Conservation (phyloP, 1,284 basidiomycete genomes). For the Cryptococcus jaspeensis region DNA sequence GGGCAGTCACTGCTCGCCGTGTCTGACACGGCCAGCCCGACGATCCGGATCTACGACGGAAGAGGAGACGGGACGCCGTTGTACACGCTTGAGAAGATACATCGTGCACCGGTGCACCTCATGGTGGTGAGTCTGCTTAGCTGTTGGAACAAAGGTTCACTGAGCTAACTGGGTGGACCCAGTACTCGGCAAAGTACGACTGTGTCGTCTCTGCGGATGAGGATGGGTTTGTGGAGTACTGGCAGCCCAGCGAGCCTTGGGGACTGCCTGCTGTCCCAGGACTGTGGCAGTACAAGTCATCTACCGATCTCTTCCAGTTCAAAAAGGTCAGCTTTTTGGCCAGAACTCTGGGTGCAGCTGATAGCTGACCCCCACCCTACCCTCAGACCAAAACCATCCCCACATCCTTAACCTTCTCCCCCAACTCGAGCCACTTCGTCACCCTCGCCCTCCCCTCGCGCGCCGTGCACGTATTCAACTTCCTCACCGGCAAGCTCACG, state of each 20-base stretch:
- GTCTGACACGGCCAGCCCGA: slow-evolving; percentile 73
- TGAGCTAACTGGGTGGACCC: slow-evolving; percentile 1
- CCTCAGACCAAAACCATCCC: slow-evolving; percentile 82
- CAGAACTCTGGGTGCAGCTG: not conserved
- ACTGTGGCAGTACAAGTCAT: slow-evolving; percentile 86
- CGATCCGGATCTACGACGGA: slow-evolving; percentile 88
- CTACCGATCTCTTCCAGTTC: slow-evolving; percentile 95
- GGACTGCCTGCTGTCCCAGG: slow-evolving; percentile 73
- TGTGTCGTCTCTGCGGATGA: slow-evolving; percentile 93
- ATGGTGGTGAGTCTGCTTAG: slow-evolving; percentile 68
- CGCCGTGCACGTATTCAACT: slow-evolving; percentile 89
- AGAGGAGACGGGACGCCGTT: slow-evolving; percentile 77
- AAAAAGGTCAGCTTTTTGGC: slow-evolving; percentile 79
- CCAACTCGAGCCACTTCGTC: slow-evolving; percentile 81
- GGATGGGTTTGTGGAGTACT: slow-evolving; percentile 94
- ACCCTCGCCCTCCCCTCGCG: slow-evolving; percentile 90
- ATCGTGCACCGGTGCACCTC: slow-evolving; percentile 82
- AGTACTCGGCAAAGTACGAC: slow-evolving; percentile 90
- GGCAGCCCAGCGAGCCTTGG: slow-evolving; percentile 86
- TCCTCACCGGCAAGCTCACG: slow-evolving; percentile 83
- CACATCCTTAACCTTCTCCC: slow-evolving; percentile 86
- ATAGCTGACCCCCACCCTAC: not conserved
- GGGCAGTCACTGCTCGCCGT: slow-evolving; percentile 86
- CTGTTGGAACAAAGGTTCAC: too few relatives aligned
- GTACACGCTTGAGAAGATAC: slow-evolving; percentile 70